Percentiles rank a stretch among this genome's conserved stretches.
Evolutionary conservation across 2,329 filamentous ascomycete genomes (phyloP).

Genomic region (Geosmithia morbida): DNA sequence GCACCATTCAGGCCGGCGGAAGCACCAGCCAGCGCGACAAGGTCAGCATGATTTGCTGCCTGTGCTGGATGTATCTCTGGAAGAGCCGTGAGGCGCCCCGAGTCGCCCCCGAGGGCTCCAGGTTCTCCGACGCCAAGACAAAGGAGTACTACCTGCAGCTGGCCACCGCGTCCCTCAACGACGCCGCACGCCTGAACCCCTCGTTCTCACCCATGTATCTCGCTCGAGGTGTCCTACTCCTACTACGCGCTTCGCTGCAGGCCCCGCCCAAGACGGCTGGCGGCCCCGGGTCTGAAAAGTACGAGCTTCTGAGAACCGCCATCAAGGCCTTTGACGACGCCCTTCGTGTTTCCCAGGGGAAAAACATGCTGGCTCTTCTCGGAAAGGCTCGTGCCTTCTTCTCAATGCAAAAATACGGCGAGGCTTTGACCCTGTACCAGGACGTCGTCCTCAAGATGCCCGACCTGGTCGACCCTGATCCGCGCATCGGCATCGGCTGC

Average conservation of each 20-base stretch:
- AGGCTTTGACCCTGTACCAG: constrained; percentile 76
- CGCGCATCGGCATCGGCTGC: constrained; percentile 87
- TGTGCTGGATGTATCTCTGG: constrained; percentile 85
- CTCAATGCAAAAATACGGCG: constrained; percentile 71
- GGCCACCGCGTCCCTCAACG: constrained; percentile 85
- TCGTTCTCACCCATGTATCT: constrained; percentile 84
- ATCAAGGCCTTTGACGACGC: constrained; percentile 93
- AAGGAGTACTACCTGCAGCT: constrained; percentile 88
- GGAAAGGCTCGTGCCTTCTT: constrained; percentile 80
- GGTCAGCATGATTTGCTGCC: constrained; percentile 66
- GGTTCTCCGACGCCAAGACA: constrained; percentile 62
- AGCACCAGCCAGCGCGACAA: constrained; percentile 67
- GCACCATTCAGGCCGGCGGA: constrained; percentile 50
- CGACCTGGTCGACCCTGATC: constrained; percentile 80
- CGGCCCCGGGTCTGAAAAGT: constrained; percentile 54
- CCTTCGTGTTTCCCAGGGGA: constrained; percentile 65
- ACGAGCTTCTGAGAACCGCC: constrained; percentile 70
- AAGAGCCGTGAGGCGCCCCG: constrained; percentile 71
- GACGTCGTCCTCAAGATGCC: constrained; percentile 77
- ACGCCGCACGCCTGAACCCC: constrained; percentile 87
- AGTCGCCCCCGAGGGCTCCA: constrained; percentile 44
- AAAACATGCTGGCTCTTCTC: constrained; percentile 84
- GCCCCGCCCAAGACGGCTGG: constrained; percentile 55
- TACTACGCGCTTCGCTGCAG: constrained; percentile 77
- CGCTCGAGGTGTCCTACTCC: constrained; percentile 75